Percentiles rank a stretch among this genome's conserved stretches.
These are phyloP conservation scores for Aspergillus egyptiacus DNA, from an alignment of 495 filamentous ascomycete species.

Conservation along the genomic window DNA sequence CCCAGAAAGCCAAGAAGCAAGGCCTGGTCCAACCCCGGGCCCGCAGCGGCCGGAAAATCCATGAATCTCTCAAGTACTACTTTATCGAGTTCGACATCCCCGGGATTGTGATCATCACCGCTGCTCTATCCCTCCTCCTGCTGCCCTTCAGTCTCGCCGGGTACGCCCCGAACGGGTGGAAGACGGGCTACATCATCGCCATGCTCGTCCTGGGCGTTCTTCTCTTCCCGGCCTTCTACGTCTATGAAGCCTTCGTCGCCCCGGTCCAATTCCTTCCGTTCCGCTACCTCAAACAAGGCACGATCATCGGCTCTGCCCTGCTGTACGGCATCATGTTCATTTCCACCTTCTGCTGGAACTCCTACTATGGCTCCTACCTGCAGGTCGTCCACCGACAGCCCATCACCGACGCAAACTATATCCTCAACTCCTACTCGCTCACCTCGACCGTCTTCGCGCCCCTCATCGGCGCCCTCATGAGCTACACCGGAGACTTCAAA, in stretches of 20 bases:
- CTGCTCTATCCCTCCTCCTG: conserved; percentile 53
- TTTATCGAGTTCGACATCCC: conserved; percentile 28
- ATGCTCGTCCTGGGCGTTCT: conserved; percentile 50
- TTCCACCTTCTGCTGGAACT: conserved; percentile 50
- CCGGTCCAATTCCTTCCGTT: conserved; percentile 53
- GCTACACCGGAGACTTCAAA: conserved; percentile 49
- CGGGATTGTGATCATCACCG: conserved; percentile 51
- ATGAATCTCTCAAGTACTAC: conserved; percentile 20
- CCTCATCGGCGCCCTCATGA: conserved; percentile 49
- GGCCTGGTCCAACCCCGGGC: conserved; percentile 27
- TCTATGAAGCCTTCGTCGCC: conserved; percentile 52
- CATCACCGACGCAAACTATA: conserved; percentile 51
- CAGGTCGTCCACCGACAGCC: conserved; percentile 59
- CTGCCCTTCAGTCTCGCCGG: conserved; percentile 34
- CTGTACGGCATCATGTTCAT: conserved; percentile 51
- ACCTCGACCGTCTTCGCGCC: conserved; percentile 43
- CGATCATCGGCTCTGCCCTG: conserved; percentile 55
- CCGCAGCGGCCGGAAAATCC: conserved; percentile 21
- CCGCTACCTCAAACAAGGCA: conserved; percentile 53
- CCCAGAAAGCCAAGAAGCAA: conserved; percentile 49
- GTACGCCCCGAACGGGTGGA: conserved; percentile 37
- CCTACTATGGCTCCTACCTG: conserved; percentile 59
- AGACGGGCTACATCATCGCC: conserved; percentile 42
- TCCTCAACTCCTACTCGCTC: conserved; percentile 47
- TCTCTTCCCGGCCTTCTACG: conserved; percentile 46